These are phyloP conservation scores for Saccharomycopsis guyanensis DNA, from an alignment of 805 yeast species.

Conservation along the genomic window DNA sequence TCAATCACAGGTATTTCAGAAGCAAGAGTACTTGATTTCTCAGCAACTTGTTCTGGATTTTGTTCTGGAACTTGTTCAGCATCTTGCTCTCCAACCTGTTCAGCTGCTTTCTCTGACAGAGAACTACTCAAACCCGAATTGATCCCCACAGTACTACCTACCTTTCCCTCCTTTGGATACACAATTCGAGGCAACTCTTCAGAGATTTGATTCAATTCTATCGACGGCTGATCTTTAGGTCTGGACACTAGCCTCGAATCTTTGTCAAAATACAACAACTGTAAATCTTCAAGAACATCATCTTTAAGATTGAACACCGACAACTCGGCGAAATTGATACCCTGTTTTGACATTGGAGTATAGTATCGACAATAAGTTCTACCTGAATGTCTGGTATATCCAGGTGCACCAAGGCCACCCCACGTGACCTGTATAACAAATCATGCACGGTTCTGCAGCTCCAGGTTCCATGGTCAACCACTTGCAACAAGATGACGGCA, in stretches of 20 bases:
- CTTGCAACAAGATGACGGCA: too few species aligned
- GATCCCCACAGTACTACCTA: not conserved
- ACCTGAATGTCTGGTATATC: too few species aligned
- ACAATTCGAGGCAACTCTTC: not conserved
- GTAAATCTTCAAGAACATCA: conserved; percentile 37
- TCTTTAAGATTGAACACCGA: conserved; percentile 43
- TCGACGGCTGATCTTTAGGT: conserved; percentile 4
- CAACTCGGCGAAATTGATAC: conserved; percentile 27
- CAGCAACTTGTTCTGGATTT: too few species aligned
- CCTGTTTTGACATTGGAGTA: conserved; percentile 1
- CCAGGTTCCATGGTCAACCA: too few species aligned
- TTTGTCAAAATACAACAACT: conserved; percentile 47
- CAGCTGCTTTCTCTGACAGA: not conserved
- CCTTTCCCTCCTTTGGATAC: not conserved
- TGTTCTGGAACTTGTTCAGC: too few species aligned
- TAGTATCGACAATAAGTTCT: not conserved
- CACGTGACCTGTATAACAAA: too few species aligned
- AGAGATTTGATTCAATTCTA: not conserved
- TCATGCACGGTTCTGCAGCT: too few species aligned
- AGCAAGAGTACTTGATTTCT: not conserved
- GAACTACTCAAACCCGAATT: not conserved
- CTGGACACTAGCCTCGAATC: conserved; percentile 32
- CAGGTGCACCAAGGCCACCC: too few species aligned
- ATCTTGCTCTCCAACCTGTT: not conserved
- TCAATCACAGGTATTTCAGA: not conserved